Evolutionary conservation across 2,329 filamentous ascomycete genomes (phyloP).

Genomic region (Blastomyces parvus): DNA sequence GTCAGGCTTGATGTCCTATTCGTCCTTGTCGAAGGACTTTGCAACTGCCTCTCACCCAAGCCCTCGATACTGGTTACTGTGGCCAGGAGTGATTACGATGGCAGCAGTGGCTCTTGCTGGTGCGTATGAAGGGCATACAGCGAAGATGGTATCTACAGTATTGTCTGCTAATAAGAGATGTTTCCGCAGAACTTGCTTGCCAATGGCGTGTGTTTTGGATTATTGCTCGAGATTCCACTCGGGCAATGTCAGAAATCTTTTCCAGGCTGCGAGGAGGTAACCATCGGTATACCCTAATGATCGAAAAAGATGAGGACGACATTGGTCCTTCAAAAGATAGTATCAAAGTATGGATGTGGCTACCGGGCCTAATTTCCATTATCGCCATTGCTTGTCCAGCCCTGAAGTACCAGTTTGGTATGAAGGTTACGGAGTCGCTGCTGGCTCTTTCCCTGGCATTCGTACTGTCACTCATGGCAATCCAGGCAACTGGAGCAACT

Average conservation of each 20-base stretch:
- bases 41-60: constrained; percentile 26
- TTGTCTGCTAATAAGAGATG: constrained; percentile 1
- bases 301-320: constrained; percentile 4
- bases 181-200: constrained; percentile 10
- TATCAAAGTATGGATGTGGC: constrained; percentile 12
- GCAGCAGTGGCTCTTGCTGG: constrained; percentile 9
- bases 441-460: constrained; percentile 10
- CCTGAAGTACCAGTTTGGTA: constrained; percentile 10
- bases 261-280: not conserved
- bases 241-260: not conserved
- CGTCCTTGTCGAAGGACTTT: constrained; percentile 13
- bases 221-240: constrained; percentile 6
- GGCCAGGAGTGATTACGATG: constrained; percentile 28
- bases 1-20: constrained; percentile 32
- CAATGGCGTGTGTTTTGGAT: constrained; percentile 13
- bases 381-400: constrained; percentile 7
- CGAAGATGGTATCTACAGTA: not conserved
- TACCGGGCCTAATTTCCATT: constrained; percentile 10
- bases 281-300: constrained; percentile 8
- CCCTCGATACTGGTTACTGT: constrained; percentile 45
- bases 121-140: constrained; percentile 1
- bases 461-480: constrained; percentile 12
- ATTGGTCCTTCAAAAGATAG: not conserved
- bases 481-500: constrained; percentile 17
- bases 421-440: constrained; percentile 7